Conservation (phyloP, 139 green algal species). For the Chlorella sp. region DNA sequence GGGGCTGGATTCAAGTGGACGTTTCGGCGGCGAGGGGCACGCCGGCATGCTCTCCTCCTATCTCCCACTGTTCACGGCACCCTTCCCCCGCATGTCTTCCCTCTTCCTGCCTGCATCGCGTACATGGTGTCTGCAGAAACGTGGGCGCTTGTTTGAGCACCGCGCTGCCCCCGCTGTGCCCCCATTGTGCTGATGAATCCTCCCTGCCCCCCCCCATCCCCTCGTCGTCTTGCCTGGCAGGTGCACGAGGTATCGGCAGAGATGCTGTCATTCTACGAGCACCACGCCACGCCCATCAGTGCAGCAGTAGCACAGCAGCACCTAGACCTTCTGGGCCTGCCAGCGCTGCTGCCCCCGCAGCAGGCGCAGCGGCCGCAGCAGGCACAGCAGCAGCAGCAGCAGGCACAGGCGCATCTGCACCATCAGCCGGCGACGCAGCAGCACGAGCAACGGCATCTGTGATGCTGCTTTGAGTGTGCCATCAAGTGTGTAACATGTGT, state of each 20-base stretch:
- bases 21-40: background rate
- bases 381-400: background rate
- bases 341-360: background rate
- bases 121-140: too few species aligned
- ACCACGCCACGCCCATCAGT: background rate
- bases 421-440: background rate
- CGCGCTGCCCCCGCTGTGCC: too few species aligned
- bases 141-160: too few species aligned
- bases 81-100: too few species aligned
- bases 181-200: too few species aligned
- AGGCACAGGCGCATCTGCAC: background rate
- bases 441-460: background rate
- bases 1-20: background rate
- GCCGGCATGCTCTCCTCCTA: too few species aligned
- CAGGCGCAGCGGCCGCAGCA: background rate
- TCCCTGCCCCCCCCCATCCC: too few species aligned
- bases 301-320: constrained; percentile 1
- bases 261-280: constrained; percentile 36
- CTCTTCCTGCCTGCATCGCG: too few species aligned
- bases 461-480: too few species aligned
- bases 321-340: constrained; percentile 16
- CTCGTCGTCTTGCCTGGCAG: constrained; percentile 10
- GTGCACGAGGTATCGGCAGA: constrained; percentile 11
- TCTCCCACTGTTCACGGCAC: too few species aligned
- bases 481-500: background rate